Evolutionary conservation across 441 rosid genomes (phyloP), one percentile per base, ranked within the genome.

Genomic region (Adansonia madagascariensis): DNA sequence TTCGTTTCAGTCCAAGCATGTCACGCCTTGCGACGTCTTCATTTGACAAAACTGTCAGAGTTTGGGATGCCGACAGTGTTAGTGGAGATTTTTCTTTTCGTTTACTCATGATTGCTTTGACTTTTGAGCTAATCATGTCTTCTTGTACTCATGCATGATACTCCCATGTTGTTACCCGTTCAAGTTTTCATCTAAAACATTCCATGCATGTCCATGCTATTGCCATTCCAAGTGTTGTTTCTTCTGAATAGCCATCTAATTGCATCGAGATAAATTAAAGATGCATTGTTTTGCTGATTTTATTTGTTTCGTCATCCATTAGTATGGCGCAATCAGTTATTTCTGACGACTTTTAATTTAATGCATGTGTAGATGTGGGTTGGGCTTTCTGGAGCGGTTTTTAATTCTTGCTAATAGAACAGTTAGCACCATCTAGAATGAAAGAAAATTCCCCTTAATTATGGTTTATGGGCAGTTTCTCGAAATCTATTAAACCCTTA

Each of bases 11-110:
- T 83, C 89, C 97, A 56, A 92, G 87, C 89, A 86, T 89, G 86
- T 87, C 97, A 76, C 94, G 97, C 18, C 89, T 96, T 56, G 98
- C 98, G 50, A 96, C 98, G 60, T 92, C 97, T 53, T 96, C 99
- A 3, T 95, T 89, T 77, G 99, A 95, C 86, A 91, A 87, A 86
- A 92, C 97, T 80, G 97, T 95, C 78, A 84, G 92, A 85, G 95
- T 95, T 80, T 95, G 99, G 99, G 97, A 94, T 78, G 95, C 91
- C 79, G 93, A 93, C 83, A 93, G 88, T 80, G 98, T 93, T 60
- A 90, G 88, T 84, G 31, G 14, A 56, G 77, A 44, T 66, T 69
- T 39, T 77, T 79, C 47, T 53, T 49, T 12, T 68, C 6, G 8
- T 73, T 39, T 27, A 22, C 22, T 75, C 17, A 22, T 65, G 18